A percentile compares a stretch with the other conserved stretches of the same genome.
Evolutionary conservation across 257 asterid genomes (phyloP).

Genomic region (Solanum paucissectum): DNA sequence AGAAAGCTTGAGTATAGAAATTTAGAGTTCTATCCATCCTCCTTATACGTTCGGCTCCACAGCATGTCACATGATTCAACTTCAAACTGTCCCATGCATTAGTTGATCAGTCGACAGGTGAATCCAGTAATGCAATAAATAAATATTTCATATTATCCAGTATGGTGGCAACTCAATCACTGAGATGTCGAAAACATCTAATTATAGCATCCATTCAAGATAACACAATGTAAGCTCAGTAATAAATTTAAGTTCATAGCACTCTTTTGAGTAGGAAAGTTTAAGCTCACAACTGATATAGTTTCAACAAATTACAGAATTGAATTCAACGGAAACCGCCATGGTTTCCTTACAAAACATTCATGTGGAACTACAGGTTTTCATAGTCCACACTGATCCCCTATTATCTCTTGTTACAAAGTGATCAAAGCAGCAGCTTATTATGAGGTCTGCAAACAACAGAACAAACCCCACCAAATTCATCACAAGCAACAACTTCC

Average conservation of each 20-base stretch:
- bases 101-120: background rate
- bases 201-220: background rate
- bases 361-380: background rate
- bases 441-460: background rate
- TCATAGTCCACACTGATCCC: background rate
- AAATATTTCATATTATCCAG: background rate
- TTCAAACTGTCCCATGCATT: background rate
- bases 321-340: background rate
- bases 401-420: background rate
- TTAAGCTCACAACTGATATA: background rate
- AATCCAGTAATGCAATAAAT: background rate
- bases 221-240: background rate
- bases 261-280: background rate
- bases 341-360: background rate
- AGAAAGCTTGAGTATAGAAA: background rate
- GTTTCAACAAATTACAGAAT: conserved; percentile 3
- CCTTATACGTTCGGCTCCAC: background rate
- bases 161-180: background rate
- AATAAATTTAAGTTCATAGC: background rate
- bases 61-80: background rate
- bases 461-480: background rate
- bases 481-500: background rate
- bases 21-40: background rate
- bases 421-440: background rate
- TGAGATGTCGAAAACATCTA: background rate